A percentile compares a stretch with the other conserved stretches of the same genome.
Conservation (phyloP, 2,329 filamentous ascomycete species). For the Canariomyces notabilis region DNA sequence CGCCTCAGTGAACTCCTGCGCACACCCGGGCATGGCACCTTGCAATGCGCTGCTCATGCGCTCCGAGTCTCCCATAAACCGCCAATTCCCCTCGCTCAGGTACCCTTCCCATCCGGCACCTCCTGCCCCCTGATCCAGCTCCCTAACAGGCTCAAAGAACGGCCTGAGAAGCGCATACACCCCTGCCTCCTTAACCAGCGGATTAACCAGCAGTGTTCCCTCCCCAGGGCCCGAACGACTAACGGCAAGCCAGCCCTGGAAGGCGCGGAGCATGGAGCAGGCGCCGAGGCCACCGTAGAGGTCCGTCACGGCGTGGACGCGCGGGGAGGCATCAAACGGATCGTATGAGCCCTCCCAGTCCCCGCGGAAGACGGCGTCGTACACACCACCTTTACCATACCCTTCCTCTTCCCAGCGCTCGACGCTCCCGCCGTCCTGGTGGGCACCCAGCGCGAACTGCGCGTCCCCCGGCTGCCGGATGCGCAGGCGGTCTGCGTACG, state of each 20-base stretch:
- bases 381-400: slow-evolving; percentile 64
- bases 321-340: slow-evolving; percentile 69
- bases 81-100: slow-evolving; percentile 40
- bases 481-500: slow-evolving; percentile 67
- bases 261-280: slow-evolving; percentile 81
- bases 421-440: slow-evolving; percentile 68
- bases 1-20: slow-evolving; percentile 60
- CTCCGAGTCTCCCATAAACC: slow-evolving; percentile 23
- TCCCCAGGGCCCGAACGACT: slow-evolving; percentile 66
- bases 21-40: slow-evolving; percentile 62
- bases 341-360: slow-evolving; percentile 60
- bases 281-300: slow-evolving; percentile 76
- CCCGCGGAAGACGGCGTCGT: slow-evolving; percentile 70
- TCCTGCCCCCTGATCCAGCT: slow-evolving; percentile 28
- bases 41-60: slow-evolving; percentile 44
- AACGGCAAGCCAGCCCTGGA: slow-evolving; percentile 85
- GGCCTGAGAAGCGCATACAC: slow-evolving; percentile 78
- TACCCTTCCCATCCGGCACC: slow-evolving; percentile 27
- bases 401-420: slow-evolving; percentile 69
- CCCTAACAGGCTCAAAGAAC: slow-evolving; percentile 62
- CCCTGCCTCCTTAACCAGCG: slow-evolving; percentile 67
- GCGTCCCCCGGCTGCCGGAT: slow-evolving; percentile 68
- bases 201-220: slow-evolving; percentile 79
- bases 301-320: slow-evolving; percentile 65
- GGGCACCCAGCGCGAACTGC: slow-evolving; percentile 66